Percentiles rank a stretch among this genome's conserved stretches.
Evolutionary conservation across 2,329 filamentous ascomycete genomes (phyloP).

Genomic region (Nigrograna mackinnonii): DNA sequence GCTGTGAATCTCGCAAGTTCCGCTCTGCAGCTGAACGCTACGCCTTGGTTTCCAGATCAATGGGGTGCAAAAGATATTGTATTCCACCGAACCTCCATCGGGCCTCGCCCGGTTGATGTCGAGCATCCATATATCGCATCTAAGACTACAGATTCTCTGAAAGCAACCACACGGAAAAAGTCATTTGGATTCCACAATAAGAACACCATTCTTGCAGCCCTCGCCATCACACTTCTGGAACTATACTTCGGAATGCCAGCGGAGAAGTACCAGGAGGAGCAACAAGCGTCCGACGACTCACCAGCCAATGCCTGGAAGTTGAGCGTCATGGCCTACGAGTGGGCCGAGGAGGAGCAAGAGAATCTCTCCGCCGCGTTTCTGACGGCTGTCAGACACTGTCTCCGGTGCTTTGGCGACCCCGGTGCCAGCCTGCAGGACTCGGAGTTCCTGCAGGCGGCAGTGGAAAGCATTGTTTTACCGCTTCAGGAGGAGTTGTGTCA

Average conservation of each 20-base stretch:
- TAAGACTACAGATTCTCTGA: slow-evolving; percentile 10
- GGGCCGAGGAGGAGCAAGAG: slow-evolving; percentile 36
- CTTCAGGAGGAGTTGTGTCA: slow-evolving; percentile 40
- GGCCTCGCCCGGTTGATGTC: slow-evolving; percentile 27
- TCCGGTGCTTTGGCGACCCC: slow-evolving; percentile 38
- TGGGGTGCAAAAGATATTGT: slow-evolving; percentile 38
- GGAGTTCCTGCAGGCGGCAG: slow-evolving; percentile 39
- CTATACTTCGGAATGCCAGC: slow-evolving; percentile 40
- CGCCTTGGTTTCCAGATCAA: slow-evolving; percentile 39
- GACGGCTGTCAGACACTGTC: slow-evolving; percentile 36
- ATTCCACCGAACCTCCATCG: slow-evolving; percentile 27
- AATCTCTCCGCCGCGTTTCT: slow-evolving; percentile 40
- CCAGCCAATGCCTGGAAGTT: slow-evolving; percentile 30
- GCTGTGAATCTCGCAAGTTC: slow-evolving; percentile 40
- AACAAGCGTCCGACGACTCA: slow-evolving; percentile 16
- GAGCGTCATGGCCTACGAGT: slow-evolving; percentile 36
- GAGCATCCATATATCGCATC: slow-evolving; percentile 36
- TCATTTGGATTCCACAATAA: slow-evolving; percentile 30
- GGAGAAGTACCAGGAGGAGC: slow-evolving; percentile 28
- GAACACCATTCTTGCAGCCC: slow-evolving; percentile 36
- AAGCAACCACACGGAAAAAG: slow-evolving; percentile 8
- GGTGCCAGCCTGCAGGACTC: slow-evolving; percentile 35
- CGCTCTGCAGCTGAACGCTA: slow-evolving; percentile 39
- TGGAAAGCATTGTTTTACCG: slow-evolving; percentile 40
- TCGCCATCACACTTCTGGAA: slow-evolving; percentile 38